Evolutionary conservation across 2,329 filamentous ascomycete genomes (phyloP), one percentile per base, ranked within the genome.

Genomic region (Cytospora mali): DNA sequence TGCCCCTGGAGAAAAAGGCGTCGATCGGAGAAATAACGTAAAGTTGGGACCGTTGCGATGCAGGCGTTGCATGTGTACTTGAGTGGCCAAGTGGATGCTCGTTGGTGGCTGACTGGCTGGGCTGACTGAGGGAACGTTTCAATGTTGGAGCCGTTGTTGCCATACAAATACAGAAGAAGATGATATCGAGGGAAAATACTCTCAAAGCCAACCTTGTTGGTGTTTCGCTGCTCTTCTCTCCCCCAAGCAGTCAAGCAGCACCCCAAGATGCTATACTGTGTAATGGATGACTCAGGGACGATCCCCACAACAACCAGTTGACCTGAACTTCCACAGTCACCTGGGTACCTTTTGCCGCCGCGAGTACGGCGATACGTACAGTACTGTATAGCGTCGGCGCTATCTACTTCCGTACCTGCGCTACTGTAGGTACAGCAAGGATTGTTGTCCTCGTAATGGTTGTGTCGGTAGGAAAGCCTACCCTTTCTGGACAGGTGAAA

Each of bases 401-500:
- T 49, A 28, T 58, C 46, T 39, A 29, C 25, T n/a, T 18, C 46
- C 31, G 57, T 52, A 53, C 48, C 57, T 53, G 57, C 57, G 27
- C 57, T 59, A 59, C 48, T 50, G 33, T 7, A 14, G 57, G 21
- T 50, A 52, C 52, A 50, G 49, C 46, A 23, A 21, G 21, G 13
- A 14, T 35, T 42, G 10, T 14, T 52, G 23, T 4, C 48, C 48
- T n/a, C 9, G 23, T 18, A 7, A 25, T 16, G 48, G 25, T 18
- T 51, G 5, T 51, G 23, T 6, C 10, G 23, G n/a, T 27, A 27
- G 49, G 23, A 7, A 27, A 27, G 23, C 49, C 49, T 49, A 27
- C 50, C 50, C 21, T 23, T 27, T 54, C 28, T 5, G 58, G 58
- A 49, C 58, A 60, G 33, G 50, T 60, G 58, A 60, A 60, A 60